Conservation (phyloP, 2,329 filamentous ascomycete genomes). For the Fusarium pininemorale region DNA sequence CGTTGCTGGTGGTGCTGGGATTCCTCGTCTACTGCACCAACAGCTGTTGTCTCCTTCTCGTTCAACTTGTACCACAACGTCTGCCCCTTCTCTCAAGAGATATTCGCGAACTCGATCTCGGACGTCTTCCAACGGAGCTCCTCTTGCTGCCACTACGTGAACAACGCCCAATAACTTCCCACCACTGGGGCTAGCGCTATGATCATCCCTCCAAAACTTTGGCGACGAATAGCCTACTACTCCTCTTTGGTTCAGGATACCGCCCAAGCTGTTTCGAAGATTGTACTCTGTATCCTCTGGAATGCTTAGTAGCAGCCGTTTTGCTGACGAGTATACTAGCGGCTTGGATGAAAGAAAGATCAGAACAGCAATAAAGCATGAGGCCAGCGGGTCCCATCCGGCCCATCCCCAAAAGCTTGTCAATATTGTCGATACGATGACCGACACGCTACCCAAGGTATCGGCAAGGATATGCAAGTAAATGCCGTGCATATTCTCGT, state of each 20-base stretch:
- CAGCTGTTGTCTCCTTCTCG: slow-evolving; percentile 76
- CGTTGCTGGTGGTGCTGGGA: slow-evolving; percentile 39
- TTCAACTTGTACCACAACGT: slow-evolving; percentile 89
- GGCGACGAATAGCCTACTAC: slow-evolving; percentile 88
- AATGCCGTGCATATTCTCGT: slow-evolving; percentile 98
- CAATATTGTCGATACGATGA: slow-evolving; percentile 89
- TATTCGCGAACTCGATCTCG: slow-evolving; percentile 79
- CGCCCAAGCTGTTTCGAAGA: slow-evolving; percentile 84
- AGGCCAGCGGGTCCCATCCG: slow-evolving; percentile 94
- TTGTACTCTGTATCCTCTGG: slow-evolving; percentile 88
- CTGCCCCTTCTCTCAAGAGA: slow-evolving; percentile 75
- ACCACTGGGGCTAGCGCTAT: slow-evolving; percentile 53
- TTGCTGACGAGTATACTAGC: slow-evolving; percentile 84
- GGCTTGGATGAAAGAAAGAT: slow-evolving; percentile 94
- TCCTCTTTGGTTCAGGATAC: slow-evolving; percentile 82
- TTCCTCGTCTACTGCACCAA: slow-evolving; percentile 60
- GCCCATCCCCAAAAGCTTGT: slow-evolving; percentile 91
- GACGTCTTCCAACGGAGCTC: slow-evolving; percentile 83
- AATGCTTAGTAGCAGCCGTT: slow-evolving; percentile 83
- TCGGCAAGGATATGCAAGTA: slow-evolving; percentile 96
- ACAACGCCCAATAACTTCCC: slow-evolving; percentile 81
- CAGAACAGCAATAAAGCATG: slow-evolving; percentile 89
- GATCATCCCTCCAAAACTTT: slow-evolving; percentile 91
- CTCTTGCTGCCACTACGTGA: slow-evolving; percentile 80
- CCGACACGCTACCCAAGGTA: slow-evolving; percentile 91